Base-by-base conservation (phyloP, 139 green algal genomes). In the Pycnococcus provasolii region DNA sequence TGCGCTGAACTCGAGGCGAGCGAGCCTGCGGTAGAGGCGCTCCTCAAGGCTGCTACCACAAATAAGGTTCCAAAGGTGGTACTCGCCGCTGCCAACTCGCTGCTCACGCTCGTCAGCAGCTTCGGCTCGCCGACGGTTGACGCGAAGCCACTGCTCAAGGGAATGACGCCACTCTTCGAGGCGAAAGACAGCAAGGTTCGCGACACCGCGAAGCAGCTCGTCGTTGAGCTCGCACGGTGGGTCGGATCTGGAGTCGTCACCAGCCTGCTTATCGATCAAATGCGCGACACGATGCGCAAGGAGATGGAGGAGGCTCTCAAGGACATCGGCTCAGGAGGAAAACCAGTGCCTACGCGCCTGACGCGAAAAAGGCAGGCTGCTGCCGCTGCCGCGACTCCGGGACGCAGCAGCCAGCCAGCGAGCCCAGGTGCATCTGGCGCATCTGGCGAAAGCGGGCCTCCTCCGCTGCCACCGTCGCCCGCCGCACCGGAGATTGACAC, bases 251-350 rank as follows among this genome's bases (percentile, higher is more conserved):
- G 83, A 42, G 63, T 78, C 2, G 81, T 97, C 41, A 68, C 83
- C n/a, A 68, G 70, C 3, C 65, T 83, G 11, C 70, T 97, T 55
- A 81, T 91, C 50, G 83, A 91, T 4, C 89, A 91, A 63, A 89
- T 97, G 82, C 73, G 83, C 1, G 91, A 94, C 42, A 84, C 80
- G 1, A 94, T 93, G 85, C 86, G 87, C 11, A 88, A 89, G 26
- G 89, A 95, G n/a, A 79, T 95, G 46, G 81, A 89, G 53, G 80
- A 79, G 55, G 64, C 81, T 3, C 57, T 86, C 26, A 69, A 65
- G 45, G 69, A 84, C n/a, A 63, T 51, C 26, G 2, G 52, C 53
- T 4, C 37, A 51, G 3, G 40, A 39, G 39, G 43, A 11, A 58
- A 41, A 26, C 39, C 26, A 39, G 39, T 43, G 58, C n/a, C 37